Conservation (phyloP, 805 yeast species). For the Phaffomyces opuntiae region DNA sequence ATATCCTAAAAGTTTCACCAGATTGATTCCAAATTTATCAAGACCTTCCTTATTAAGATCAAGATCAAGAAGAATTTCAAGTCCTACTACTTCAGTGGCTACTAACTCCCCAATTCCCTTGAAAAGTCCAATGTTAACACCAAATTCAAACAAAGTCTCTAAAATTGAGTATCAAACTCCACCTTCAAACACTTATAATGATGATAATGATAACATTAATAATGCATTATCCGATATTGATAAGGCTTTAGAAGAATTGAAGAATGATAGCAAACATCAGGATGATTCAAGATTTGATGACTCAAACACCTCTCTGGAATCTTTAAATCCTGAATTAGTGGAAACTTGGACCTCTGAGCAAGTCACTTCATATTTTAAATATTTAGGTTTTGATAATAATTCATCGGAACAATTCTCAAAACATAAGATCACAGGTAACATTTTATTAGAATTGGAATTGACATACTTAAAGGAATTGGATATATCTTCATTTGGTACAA, state of each 20-base stretch:
- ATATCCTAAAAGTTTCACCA: slow-evolving; percentile 87
- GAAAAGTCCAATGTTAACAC: background rate
- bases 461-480: slow-evolving; percentile 87
- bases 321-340: slow-evolving; percentile 43
- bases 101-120: slow-evolving; percentile 12
- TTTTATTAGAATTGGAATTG: slow-evolving; percentile 78
- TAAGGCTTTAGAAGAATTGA: slow-evolving; percentile 60
- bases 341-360: slow-evolving; percentile 78
- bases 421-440: slow-evolving; percentile 86
- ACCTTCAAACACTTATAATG: background rate
- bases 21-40: slow-evolving; percentile 32
- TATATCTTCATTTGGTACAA: slow-evolving; percentile 86
- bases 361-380: slow-evolving; percentile 70
- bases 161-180: slow-evolving; percentile 4
- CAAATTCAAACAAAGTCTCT: background rate
- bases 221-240: slow-evolving; percentile 67
- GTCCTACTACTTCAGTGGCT: slow-evolving; percentile 18
- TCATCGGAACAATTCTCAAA: slow-evolving; percentile 75
- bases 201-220: slow-evolving; percentile 31
- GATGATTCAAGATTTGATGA: slow-evolving; percentile 14
- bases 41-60: slow-evolving; percentile 46
- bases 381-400: slow-evolving; percentile 63
- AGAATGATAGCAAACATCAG: slow-evolving; percentile 19
- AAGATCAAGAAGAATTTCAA: slow-evolving; percentile 46
- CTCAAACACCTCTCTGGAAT: slow-evolving; percentile 16